These are phyloP conservation scores for Thelephora ganbajun DNA, from an alignment of 768 basidiomycete species.

Conservation along the genomic window DNA sequence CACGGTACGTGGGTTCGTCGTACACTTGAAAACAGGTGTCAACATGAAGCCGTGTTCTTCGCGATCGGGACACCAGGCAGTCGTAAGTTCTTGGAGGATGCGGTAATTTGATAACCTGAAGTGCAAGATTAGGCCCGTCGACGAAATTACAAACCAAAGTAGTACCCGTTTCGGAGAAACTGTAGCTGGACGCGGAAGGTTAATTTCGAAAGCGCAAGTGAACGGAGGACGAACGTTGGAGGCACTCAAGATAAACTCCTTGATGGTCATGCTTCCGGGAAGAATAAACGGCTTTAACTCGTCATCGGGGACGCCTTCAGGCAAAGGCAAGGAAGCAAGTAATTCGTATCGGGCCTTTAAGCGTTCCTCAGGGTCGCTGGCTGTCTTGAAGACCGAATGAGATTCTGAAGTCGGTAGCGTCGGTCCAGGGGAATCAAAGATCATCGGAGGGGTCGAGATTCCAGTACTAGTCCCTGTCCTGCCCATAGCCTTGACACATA, in stretches of 20 bases:
- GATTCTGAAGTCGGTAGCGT: background rate
- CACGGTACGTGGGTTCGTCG: constrained; percentile 59
- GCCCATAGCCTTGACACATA: background rate
- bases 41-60: constrained; percentile 77
- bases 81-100: constrained; percentile 51
- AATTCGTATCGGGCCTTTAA: constrained; percentile 40
- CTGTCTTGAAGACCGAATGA: background rate
- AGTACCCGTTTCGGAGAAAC: background rate
- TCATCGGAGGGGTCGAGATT: background rate
- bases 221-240: constrained; percentile 32
- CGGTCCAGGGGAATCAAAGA: background rate
- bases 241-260: constrained; percentile 51
- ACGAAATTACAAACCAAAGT: background rate
- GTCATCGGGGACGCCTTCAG: constrained; percentile 47
- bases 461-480: background rate
- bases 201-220: constrained; percentile 20
- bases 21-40: constrained; percentile 62
- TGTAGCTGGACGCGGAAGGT: constrained; percentile 43
- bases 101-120: constrained; percentile 52
- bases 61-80: constrained; percentile 67
- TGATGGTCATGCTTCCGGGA: constrained; percentile 46
- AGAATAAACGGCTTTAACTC: constrained; percentile 56
- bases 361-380: constrained; percentile 21
- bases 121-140: background rate
- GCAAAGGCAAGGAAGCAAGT: constrained; percentile 49